Base-by-base conservation (phyloP, 805 yeast genomes). In the Candida pini region DNA sequence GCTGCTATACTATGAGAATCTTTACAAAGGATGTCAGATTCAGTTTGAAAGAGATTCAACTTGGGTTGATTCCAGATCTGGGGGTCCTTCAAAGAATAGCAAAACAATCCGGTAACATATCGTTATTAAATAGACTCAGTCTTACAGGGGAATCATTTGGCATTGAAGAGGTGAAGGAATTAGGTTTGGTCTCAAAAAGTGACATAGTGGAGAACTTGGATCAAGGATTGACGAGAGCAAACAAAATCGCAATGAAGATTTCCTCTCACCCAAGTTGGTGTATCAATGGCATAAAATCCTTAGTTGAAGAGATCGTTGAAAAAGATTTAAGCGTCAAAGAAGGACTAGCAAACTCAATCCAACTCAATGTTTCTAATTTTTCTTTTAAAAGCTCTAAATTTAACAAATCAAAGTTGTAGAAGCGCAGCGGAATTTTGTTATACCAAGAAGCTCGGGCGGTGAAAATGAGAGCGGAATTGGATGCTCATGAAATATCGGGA, bases 51-150 rank as follows among this genome's bases (percentile, higher is more conserved):
- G 94, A 83, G 58, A 76, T 82, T 40, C 73, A 76, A 41, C 66
- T 83, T 35, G 92, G 90, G 3, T 66, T 84, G 51, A 71, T 84
- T 25, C 88, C 92, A 2, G 92, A 84, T 53, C 80, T 83, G 49
- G 94, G 94, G 4, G 69, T 84, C 1, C 62, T 83, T 38, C 89
- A 83, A 57, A 66, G 90, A 50, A 49, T 81, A 38, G 80, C 85
- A 5, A 49, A 51, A 14, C 37, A 78, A 1, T 69, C 70, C 14
- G 69, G 68, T 28, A 79, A 79, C 52, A 58, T 63, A 12, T 76
- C 85, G 5, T 65, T 73, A 60, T 58, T 80, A 40, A 69, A 68
- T 51, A 82, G 79, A 45, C 57, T 74, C 31, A 76, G 82, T 4
- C 66, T 76, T 43, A 77, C 87, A 1, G 90, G 81, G 7, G 71